Percentiles rank a stretch among this genome's conserved stretches.
These are phyloP conservation scores for Myxozyma lipomycoides DNA, from an alignment of 805 yeast genomes.

Conservation along the genomic window DNA sequence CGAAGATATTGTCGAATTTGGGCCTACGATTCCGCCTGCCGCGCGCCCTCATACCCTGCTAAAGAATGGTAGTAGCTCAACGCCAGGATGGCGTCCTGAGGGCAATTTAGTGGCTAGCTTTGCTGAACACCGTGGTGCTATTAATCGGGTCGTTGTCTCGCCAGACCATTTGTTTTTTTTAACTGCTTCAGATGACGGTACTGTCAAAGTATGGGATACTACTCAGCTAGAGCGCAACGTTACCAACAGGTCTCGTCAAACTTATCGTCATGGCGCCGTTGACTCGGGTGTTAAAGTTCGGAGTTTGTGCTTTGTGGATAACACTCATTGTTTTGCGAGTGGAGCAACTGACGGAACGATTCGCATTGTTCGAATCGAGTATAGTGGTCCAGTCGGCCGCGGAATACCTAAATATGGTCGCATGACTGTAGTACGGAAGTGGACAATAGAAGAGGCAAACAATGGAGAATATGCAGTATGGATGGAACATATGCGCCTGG, in stretches of 20 bases:
- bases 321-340: constrained; percentile 34
- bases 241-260: constrained; percentile 33
- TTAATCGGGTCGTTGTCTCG: constrained; percentile 56
- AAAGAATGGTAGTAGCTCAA: constrained; percentile 2
- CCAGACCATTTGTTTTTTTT: constrained; percentile 64
- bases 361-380: constrained; percentile 32
- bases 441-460: constrained; percentile 33
- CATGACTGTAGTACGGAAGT: constrained; percentile 42
- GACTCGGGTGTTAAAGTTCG: constrained; percentile 26
- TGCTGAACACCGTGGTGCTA: constrained; percentile 55
- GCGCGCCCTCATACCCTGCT: constrained; percentile 16
- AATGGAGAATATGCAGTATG: constrained; percentile 46
- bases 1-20: constrained; percentile 66
- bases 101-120: constrained; percentile 61
- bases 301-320: constrained; percentile 33
- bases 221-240: constrained; percentile 59
- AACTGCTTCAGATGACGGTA: constrained; percentile 74
- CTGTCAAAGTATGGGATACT: constrained; percentile 74
- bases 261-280: constrained; percentile 26
- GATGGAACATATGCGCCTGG: constrained; percentile 43
- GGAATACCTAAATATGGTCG: constrained; percentile 27
- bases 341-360: constrained; percentile 34
- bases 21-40: constrained; percentile 36
- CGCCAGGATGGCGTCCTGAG: constrained; percentile 38
- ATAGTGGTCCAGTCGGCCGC: constrained; percentile 16